Evolutionary conservation across 257 asterid species (phyloP).

Genomic region (Solanum dulcamara): DNA sequence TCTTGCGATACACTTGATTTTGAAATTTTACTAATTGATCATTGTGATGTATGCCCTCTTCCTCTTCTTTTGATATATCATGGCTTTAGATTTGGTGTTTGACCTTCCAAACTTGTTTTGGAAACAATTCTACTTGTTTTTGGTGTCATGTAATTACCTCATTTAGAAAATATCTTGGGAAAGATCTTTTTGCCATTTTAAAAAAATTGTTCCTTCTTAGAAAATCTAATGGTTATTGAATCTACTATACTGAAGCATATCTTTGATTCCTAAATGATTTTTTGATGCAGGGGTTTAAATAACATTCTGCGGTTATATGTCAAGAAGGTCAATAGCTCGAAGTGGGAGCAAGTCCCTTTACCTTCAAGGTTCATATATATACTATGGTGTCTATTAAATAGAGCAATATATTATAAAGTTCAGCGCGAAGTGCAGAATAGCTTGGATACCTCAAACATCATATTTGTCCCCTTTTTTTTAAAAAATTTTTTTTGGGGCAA

Average conservation of each 20-base stretch:
- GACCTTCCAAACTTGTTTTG: neutral
- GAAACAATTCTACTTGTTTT: neutral
- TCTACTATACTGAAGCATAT: neutral
- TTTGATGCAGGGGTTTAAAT: conserved; percentile 71
- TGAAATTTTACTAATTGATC: too few species aligned
- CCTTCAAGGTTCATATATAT: conserved; percentile 61
- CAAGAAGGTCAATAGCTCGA: conserved; percentile 72
- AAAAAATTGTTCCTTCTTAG: neutral
- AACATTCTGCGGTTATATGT: conserved; percentile 79
- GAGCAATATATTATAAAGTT: neutral
- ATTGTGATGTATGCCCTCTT: neutral
- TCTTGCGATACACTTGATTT: neutral
- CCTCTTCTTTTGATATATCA: neutral
- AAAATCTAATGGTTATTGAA: neutral
- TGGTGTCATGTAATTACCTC: neutral
- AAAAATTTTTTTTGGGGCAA: neutral
- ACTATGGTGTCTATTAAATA: neutral
- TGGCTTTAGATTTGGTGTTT: neutral
- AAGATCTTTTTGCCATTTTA: neutral
- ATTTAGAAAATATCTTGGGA: neutral
- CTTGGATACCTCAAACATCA: neutral
- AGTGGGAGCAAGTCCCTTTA: conserved; percentile 76
- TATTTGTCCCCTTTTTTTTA: neutral
- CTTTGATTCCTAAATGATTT: neutral
- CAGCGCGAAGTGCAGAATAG: neutral